phyloP scores from a whole-genome alignment of 139 green algal species.

The Chloropicon primus region DNA sequence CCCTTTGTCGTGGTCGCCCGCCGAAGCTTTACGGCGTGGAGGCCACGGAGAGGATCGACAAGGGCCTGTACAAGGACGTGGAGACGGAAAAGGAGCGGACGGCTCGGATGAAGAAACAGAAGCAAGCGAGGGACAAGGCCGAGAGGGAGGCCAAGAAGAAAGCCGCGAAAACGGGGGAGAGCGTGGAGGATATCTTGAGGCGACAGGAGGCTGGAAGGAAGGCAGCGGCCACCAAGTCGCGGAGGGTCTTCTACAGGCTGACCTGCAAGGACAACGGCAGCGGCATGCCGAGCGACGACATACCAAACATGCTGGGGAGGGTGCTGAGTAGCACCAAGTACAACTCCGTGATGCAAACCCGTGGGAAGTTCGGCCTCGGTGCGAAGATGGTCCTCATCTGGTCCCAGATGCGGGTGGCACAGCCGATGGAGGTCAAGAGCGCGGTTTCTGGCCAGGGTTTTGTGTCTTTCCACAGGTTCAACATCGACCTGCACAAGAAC shows the following conservation, averaged over 20 bases:
- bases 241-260: conserved; percentile 2
- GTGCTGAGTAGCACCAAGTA: conserved; percentile 86
- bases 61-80: conserved; percentile 81
- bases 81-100: conserved; percentile 62
- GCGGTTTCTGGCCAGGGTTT: conserved; percentile 29
- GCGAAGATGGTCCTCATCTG: conserved; percentile 98
- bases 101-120: conserved; percentile 36
- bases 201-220: background rate
- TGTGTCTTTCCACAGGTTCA: conserved; percentile 35
- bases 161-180: conserved; percentile 2
- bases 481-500: conserved; percentile 96
- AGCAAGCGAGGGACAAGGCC: conserved; percentile 29
- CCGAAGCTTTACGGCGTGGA: conserved; percentile 38
- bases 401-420: conserved; percentile 84
- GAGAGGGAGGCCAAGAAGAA: conserved; percentile 23
- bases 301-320: conserved; percentile 85
- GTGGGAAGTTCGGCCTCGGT: conserved; percentile 92
- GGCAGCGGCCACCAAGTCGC: background rate
- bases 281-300: conserved; percentile 87
- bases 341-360: conserved; percentile 73
- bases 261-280: conserved; percentile 76
- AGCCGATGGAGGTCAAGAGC: conserved; percentile 75
- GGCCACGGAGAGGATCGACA: conserved; percentile 63
- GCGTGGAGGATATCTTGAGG: background rate
- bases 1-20: too few relatives aligned